Evolutionary conservation across 1,284 basidiomycete genomes (phyloP).

Genomic region (Ganoderma sinense): DNA sequence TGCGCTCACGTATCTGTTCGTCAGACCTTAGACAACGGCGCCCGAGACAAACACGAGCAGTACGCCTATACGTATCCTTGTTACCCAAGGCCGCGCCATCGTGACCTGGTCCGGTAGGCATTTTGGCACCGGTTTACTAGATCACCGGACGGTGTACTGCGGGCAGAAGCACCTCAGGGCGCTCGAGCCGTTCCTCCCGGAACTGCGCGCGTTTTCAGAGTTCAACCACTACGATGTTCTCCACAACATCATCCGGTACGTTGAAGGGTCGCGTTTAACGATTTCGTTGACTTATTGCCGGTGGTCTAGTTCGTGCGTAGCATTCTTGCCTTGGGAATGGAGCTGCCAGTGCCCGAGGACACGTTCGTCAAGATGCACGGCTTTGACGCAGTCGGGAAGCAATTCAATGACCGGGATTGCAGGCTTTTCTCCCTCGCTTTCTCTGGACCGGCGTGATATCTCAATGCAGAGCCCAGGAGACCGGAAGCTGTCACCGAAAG

Average conservation of each 20-base stretch:
- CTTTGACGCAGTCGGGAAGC: slow-evolving; percentile 41
- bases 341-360: slow-evolving; percentile 30
- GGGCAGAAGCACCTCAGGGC: slow-evolving; percentile 42
- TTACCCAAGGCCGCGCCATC: no score
- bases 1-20: neutral
- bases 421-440: no score
- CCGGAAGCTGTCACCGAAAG: no score
- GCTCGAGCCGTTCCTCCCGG: slow-evolving; percentile 49
- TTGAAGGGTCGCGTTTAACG: neutral
- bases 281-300: no score
- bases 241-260: slow-evolving; percentile 32
- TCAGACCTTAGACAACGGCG: slow-evolving; percentile 34
- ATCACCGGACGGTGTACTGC: slow-evolving; percentile 8
- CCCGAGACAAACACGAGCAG: slow-evolving; percentile 57
- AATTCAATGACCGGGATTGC: no score
- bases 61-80: slow-evolving; percentile 16
- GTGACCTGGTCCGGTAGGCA: no score
- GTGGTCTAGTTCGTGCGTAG: neutral
- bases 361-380: slow-evolving; percentile 43
- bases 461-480: no score
- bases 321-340: slow-evolving; percentile 26
- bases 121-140: neutral
- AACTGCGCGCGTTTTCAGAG: slow-evolving; percentile 44
- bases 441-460: no score
- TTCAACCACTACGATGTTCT: slow-evolving; percentile 42